Evolutionary conservation across 108 stramenopile genomes (phyloP), one percentile per base, ranked within the genome.

Genomic region (Hondaea fermentalgiana): DNA sequence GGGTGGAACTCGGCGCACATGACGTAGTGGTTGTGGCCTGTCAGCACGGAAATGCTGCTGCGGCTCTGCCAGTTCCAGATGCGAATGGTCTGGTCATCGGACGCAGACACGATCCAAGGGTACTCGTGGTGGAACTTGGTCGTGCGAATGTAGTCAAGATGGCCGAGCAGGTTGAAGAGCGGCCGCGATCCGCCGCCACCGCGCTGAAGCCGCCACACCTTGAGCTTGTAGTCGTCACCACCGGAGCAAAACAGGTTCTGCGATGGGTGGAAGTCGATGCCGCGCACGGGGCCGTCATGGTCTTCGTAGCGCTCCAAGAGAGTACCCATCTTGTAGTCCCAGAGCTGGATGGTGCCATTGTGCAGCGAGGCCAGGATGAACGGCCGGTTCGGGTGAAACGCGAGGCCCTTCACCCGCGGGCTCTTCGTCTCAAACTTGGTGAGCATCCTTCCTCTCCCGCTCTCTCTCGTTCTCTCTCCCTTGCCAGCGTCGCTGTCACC

Each of bases 11-110:
- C 90, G 6, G 99, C 99, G 92, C 98, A 98, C 99, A 99, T 99
- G 90, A 99, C 98, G 92, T 99, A 99, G 94, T 99, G 99, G 89
- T 99, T 99, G 94, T 99, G 99, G 14, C 99, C 99, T 5, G 99
- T 98, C 89, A 99, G 91, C 8, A 99, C 98, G 69, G 96, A 95
- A 90, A 99, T 90, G 92, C 98, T 98, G 25, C 95, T 95, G 72
- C 99, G 96, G 88, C 95, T 95, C 90, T 98, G 96, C 94, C 98
- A 99, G 94, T 99, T 98, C 99, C 99, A 99, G 72, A 99, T 91
- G 57, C 99, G 93, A 88, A 99, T 93, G 1, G 99, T 99, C 92
- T 99, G 99, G 92, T 97, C 98, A 91, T 98, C 98, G 60, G 93
- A 93, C 14, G 97, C 97, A 44, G 94, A 95, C 60, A 98, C 93